Conservation (phyloP, 2,329 filamentous ascomycete genomes). For the Xylariaceae sp. region DNA sequence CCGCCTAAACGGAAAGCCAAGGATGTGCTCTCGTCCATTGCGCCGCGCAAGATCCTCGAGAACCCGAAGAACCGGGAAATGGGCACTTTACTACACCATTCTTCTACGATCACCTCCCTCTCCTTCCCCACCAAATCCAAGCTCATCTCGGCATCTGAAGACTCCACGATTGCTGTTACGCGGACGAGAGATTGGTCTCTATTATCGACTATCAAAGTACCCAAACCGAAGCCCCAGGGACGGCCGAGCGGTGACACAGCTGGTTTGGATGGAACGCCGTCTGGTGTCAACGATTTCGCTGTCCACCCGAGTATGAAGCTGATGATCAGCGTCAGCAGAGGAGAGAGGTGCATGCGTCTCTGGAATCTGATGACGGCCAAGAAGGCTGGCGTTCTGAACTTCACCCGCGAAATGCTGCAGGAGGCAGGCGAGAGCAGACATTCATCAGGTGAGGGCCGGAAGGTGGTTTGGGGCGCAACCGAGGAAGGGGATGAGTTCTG, state of each 20-base stretch:
- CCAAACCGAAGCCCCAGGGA: slow-evolving; percentile 72
- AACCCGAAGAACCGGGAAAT: slow-evolving; percentile 84
- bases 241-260: slow-evolving; percentile 88
- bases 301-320: slow-evolving; percentile 95
- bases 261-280: slow-evolving; percentile 69
- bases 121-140: slow-evolving; percentile 82
- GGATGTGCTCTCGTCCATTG: slow-evolving; percentile 60
- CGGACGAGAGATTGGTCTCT: slow-evolving; percentile 85
- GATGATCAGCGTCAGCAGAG: slow-evolving; percentile 87
- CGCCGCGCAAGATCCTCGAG: slow-evolving; percentile 69
- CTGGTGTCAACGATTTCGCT: slow-evolving; percentile 91
- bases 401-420: slow-evolving; percentile 65
- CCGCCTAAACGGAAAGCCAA: slow-evolving; percentile 53
- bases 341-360: slow-evolving; percentile 84
- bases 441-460: slow-evolving; percentile 74
- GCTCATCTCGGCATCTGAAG: slow-evolving; percentile 80
- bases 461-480: slow-evolving; percentile 71
- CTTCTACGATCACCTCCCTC: slow-evolving; percentile 72
- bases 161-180: slow-evolving; percentile 85
- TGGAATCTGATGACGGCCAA: slow-evolving; percentile 98
- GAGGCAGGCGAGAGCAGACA: slow-evolving; percentile 72
- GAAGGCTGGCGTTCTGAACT: slow-evolving; percentile 89
- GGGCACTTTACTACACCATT: slow-evolving; percentile 81
- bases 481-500: slow-evolving; percentile 75
- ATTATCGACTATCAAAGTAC: slow-evolving; percentile 82